These are phyloP conservation scores for Dendrobium officinale DNA, from an alignment of 106 monocot genomes.

Conservation along the genomic window DNA sequence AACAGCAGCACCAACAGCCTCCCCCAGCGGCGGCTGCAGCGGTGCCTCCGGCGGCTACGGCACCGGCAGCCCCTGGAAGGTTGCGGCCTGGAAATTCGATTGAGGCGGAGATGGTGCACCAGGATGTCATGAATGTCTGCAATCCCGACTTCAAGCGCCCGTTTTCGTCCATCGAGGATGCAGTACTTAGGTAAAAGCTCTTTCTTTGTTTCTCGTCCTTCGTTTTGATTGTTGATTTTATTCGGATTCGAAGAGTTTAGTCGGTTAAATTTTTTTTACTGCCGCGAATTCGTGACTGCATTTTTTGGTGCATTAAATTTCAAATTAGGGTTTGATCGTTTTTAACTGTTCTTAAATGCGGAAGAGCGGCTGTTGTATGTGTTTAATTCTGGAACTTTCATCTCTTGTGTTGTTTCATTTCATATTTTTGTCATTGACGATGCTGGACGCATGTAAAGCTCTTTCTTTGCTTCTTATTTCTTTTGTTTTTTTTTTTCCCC, in stretches of 20 bases:
- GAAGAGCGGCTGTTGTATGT: background rate
- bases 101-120: constrained; percentile 93
- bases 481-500: too few relatives aligned
- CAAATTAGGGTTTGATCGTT: background rate
- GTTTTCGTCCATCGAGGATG: constrained; percentile 81
- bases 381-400: background rate
- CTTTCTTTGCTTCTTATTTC: too few relatives aligned
- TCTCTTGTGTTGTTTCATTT: background rate
- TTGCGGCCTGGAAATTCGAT: constrained; percentile 25
- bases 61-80: constrained; percentile 2
- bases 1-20: constrained; percentile 8
- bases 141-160: constrained; percentile 84
- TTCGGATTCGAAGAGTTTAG: background rate
- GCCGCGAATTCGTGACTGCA: background rate
- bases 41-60: constrained; percentile 1
- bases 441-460: too few relatives aligned
- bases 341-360: background rate
- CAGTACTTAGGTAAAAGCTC: constrained; percentile 54
- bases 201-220: background rate
- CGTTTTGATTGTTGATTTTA: background rate
- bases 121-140: constrained; percentile 86
- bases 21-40: background rate
- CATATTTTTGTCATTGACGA: background rate
- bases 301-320: background rate
- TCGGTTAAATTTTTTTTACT: background rate